Base-by-base conservation (phyloP, 805 yeast genomes). In the Suhomyces emberorum region DNA sequence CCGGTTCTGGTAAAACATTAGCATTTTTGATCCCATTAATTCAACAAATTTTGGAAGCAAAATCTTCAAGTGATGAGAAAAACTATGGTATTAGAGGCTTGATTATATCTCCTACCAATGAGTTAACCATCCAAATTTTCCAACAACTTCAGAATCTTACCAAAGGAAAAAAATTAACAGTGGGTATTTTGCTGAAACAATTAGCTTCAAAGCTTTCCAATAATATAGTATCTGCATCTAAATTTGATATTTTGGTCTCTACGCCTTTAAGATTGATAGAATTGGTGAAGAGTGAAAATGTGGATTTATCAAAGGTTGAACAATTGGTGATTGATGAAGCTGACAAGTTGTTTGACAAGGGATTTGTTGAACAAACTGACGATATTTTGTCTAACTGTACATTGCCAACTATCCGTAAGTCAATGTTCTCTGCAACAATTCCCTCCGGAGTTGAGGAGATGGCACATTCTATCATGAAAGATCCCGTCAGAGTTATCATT, bases 1-100 rank as follows among this genome's bases (percentile, higher is more conserved):
- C 98, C 1, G 98, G 98, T 49, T 88, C 97, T 4, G 98, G 98
- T 70, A 93, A 93, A 57, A 93, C 98, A 0, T 68, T 93, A 32
- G 95, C 97, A 20, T 93, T 84, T 55, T 65, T 86, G 38, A 76
- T 88, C 12, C 98, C 99, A 3, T 50, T 91, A 49, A 61, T 93
- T 15, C 93, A 86, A 48, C 52, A 60, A 31, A 44, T 67, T 16
- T 30, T 68, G 12, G 39, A 50, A 18, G 50, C 53, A 17, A 39
- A 51, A 19, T 49, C 52, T 20, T 46, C 48, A 14, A 49, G 58
- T 16, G 30, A 37, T n/a, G 34, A 36, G n/a, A 62, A 66, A 32
- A 59, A 62, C 38, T 58, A 66, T 39, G 85, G 84, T 1, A 67
- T 86, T 7, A 70, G 83, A 47, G 95, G 95, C 0, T 63, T 93